Evolutionary conservation across 306 rosid species (phyloP), one percentile per base, ranked within the genome.

Genomic region (Mimosa pudica): DNA sequence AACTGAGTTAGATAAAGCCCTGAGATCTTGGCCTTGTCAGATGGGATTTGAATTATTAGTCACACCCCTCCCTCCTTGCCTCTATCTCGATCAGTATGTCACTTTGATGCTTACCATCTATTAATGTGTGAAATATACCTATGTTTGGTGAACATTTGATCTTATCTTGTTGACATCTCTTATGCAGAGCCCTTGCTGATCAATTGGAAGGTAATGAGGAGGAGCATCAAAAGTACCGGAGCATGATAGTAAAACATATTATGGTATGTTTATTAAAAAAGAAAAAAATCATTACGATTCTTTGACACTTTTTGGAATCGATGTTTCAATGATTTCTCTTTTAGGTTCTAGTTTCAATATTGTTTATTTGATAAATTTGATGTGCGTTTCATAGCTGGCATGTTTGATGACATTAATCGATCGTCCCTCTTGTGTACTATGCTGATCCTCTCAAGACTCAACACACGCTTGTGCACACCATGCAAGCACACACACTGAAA

Each of bases 141-240:
- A 2, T 77, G 57, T 54, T 8, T 1, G 64, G 51, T 61, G 36
- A 8, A 18, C 77, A 32, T 44, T 64, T 58, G 58, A 66, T 51
- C 61, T 75, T 62, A 69, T 44, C 45, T 64, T 76, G 35, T 58
- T 42, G 52, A 47, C 18, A 55, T 62, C 63, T 78, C 36, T 69
- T 74, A 44, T 86, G 73, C 84, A 92, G 97, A 88, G 89, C 92
- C 70, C 88, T 92, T 82, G 93, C 92, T 66, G 89, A 90, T 85
- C 96, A 90, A 85, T 84, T 92, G 87, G 97, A 92, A 79, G 94
- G 97, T 32, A 83, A 90, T 62, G 92, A 88, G 75, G 96, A 87
- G 85, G 89, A 86, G 77, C 91, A 90, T 81, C 70, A 0, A 69
- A 92, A 92, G 86, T 89, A 88, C 72, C 97, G 96, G 55, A 76